Evolutionary conservation across 2,329 filamentous ascomycete species (phyloP).

Genomic region (Chrysosporium keratinophilum): DNA sequence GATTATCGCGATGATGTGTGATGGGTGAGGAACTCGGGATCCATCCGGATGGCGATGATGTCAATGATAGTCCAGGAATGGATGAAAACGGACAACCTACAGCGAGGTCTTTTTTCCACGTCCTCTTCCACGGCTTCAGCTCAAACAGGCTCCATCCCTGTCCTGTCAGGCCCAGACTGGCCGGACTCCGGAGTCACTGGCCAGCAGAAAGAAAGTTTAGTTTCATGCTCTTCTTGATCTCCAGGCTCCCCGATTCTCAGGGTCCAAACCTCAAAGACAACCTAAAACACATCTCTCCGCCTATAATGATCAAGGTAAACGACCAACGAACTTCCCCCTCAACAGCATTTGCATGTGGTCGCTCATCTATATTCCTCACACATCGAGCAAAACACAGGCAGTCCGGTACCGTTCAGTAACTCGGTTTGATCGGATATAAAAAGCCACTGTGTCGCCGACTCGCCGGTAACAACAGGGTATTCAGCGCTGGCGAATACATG

Average conservation of each 20-base stretch:
- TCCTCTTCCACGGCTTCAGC: not conserved
- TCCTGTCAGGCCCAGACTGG: not conserved
- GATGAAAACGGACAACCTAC: not conserved
- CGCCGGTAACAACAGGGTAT: not conserved
- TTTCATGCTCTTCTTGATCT: not conserved
- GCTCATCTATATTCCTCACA: no score
- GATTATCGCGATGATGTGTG: not conserved
- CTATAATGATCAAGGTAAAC: no score
- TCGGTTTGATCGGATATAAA: no score
- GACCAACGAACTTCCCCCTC: not conserved
- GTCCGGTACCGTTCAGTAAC: no score
- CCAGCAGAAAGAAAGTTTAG: not conserved
- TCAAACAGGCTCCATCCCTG: not conserved
- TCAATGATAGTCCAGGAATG: not conserved
- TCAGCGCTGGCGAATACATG: not conserved
- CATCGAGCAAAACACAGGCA: no score
- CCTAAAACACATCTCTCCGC: not conserved
- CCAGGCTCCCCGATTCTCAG: slow-evolving; percentile 6
- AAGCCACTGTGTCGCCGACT: no score
- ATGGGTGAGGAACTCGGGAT: not conserved
- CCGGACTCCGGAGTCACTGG: not conserved
- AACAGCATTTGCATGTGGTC: not conserved
- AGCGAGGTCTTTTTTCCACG: not conserved
- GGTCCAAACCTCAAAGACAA: slow-evolving; percentile 7
- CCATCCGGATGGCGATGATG: not conserved